Evolutionary conservation across 169 alveolate genomes (phyloP).

Genomic region (Plasmodium malariae): DNA sequence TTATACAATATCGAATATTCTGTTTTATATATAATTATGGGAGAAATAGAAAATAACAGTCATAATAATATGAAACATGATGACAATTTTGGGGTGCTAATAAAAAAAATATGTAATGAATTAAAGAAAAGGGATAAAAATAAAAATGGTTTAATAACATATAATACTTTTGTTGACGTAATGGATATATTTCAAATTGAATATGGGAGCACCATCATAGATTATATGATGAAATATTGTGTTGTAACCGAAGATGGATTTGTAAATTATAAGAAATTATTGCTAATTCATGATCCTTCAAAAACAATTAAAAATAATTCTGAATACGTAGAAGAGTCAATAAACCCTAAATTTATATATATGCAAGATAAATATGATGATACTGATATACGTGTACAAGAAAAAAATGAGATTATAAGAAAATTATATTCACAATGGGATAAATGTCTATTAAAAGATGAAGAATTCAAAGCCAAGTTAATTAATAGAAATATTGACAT

Average conservation of each 20-base stretch:
- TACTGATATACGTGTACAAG: constrained; percentile 58
- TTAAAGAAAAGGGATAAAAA: constrained; percentile 70
- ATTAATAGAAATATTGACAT: constrained; percentile 47
- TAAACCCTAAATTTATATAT: constrained; percentile 57
- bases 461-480: constrained; percentile 66
- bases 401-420: constrained; percentile 71
- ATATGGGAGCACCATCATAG: constrained; percentile 47
- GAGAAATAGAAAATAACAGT: constrained; percentile 18
- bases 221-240: constrained; percentile 62
- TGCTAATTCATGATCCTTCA: constrained; percentile 65
- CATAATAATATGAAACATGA: not conserved
- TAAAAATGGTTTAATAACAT: constrained; percentile 54
- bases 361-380: constrained; percentile 70
- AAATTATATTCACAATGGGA: constrained; percentile 72
- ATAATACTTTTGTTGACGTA: constrained; percentile 62
- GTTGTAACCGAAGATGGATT: constrained; percentile 72
- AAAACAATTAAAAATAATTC: constrained; percentile 60
- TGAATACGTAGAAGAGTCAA: constrained; percentile 37
- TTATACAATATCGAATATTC: not conserved
- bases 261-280: constrained; percentile 56
- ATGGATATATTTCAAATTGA: constrained; percentile 66
- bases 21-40: constrained; percentile 13
- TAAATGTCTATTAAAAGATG: constrained; percentile 71
- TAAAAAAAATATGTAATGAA: constrained; percentile 46
- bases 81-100: constrained; percentile 28